Base-by-base conservation (phyloP, 2,329 filamentous ascomycete species). In the Colletotrichum lini region DNA sequence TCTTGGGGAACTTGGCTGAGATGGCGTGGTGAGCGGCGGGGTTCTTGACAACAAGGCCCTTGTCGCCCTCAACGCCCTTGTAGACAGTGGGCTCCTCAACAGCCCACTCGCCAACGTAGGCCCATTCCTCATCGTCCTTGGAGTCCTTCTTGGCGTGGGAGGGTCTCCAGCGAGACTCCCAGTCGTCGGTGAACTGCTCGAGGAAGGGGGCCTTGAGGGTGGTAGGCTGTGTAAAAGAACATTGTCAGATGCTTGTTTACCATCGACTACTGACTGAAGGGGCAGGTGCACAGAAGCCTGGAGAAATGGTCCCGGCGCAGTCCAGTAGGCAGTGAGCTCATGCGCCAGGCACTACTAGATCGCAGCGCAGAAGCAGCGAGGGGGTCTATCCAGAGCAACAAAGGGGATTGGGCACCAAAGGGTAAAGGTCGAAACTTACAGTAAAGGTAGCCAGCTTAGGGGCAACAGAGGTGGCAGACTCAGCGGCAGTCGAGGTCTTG, bases 41-140 rank as follows among this genome's bases (percentile, higher is more conserved):
- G 87, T 98, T 97, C 92, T 99, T 99, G 84, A 98, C 91, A 74
- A 99, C 96, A 77, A 99, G 91, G 84, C 96, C 96, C 88, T 97
- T 97, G 86, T 98, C 96, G 74, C 94, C 95, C 79, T 95, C 92
- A 78, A 98, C 96, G 78, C 95, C 96, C 88, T 96, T 97, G 84
- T 93, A 92, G 79, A 96, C 91, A 73, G 86, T 86, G 65, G 96
- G 96, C 89, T 98, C 96, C 87, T 99, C 96, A 73, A 98, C 96
- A 61, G 94, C 86, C 96, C 96, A 99, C 84, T 95, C 94, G 84
- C 96, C 96, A 74, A 98, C 91, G 82, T 98, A 99, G 67, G 95
- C 95, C 96, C 96, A 98, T 81, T 98, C 96, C 81, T 97, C 94
- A 76, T 97, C 94, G 73, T 92, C 91, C 73, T 91, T 91, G 81